Base-by-base conservation (phyloP, 208 protist genomes). In the Acanthamoeba triangularis region DNA sequence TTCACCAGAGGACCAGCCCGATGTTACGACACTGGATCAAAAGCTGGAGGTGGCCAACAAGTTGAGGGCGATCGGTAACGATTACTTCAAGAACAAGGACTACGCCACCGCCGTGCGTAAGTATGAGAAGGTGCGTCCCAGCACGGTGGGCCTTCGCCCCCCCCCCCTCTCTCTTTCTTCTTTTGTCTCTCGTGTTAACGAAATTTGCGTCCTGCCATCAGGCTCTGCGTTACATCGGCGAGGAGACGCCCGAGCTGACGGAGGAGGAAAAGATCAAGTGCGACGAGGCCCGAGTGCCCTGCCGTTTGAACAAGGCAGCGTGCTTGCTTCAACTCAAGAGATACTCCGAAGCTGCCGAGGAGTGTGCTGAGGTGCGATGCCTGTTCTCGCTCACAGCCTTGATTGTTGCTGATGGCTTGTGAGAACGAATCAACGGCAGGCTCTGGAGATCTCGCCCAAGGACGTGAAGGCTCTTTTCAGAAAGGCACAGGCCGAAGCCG, bases 31-130 rank as follows among this genome's bases (percentile, higher is more conserved):
- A 41, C 65, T 95, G 25, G 82, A 67, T 65, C 35, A 94, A n/a
- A 80, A 59, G 7, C 14, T 96, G 13, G 95, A 92, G n/a, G 96
- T 95, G 65, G 96, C 76, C 69, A 92, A 95, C 49, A 35, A 63
- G 6, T 54, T 97, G 25, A 95, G 95, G 41, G 78, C 84, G 41
- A 67, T 95, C 35, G 96, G 96, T 56, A 97, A 97, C 54, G n/a
- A 96, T 2, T 96, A 82, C 5, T 97, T 96, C 41, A 95, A 96
- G 47, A 16, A 65, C 16, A 74, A 59, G 35, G 74, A 96, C 37
- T 94, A 92, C 44, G 3, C 28, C 11, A 72, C 49, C 13, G 96
- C 96, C 14, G 76, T 97, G 7, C 49, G 47, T 10, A 96, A 96
- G 67, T 97, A 97, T 44, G 94, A 95, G 33, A 95, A 94, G 93